Evolutionary conservation across 2,329 filamentous ascomycete genomes (phyloP), one percentile per base, ranked within the genome.

Genomic region (Anthostomella pinea): DNA sequence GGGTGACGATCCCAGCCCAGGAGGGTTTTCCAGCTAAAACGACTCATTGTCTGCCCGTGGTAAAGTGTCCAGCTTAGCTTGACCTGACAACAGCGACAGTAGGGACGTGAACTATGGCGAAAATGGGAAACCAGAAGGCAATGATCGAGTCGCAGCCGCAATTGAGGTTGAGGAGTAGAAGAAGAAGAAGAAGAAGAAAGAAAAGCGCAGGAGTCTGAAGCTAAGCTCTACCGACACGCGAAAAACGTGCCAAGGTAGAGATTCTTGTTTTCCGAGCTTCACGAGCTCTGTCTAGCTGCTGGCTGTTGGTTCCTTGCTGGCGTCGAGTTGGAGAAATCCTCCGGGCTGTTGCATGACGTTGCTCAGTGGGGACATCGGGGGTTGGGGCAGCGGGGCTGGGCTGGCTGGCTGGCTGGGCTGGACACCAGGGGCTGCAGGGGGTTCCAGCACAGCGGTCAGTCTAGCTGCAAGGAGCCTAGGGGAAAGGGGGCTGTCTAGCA

Each of bases 1-100:
- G 55, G 55, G 18, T 57, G 58, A n/a, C 46, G 47, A 35, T 64
- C 57, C 57, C 61, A 65, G 24, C 63, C 62, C 2, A 66, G 41
- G 11, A 65, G 20, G 32, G 46, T 44, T 19, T 54, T 49, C 52
- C 56, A 62, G 38, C 46, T 59, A 34, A 59, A 59, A 11, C 56
- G 41, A 30, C 37, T 48, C 53, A 58, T 60, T n/a, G 10, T 30
- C 23, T 16, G 8, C 8, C 8, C 24, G 19, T 14, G 10, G 13
- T 16, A 9, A 14, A 13, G 5, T 14, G 13, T 29, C 26, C 16
- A 15, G 27, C 14, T 30, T 8, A 6, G 5, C 17, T 7, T 30
- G n/a, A n/a, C n/a, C n/a, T n/a, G n/a, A n/a, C n/a, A n/a, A 25
- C 9, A n/a, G 14, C 9, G 11, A 4, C 6, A n/a, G 6, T 13